These are phyloP conservation scores for Pleurotus platypus DNA, from an alignment of 768 basidiomycete species.

Conservation along the genomic window DNA sequence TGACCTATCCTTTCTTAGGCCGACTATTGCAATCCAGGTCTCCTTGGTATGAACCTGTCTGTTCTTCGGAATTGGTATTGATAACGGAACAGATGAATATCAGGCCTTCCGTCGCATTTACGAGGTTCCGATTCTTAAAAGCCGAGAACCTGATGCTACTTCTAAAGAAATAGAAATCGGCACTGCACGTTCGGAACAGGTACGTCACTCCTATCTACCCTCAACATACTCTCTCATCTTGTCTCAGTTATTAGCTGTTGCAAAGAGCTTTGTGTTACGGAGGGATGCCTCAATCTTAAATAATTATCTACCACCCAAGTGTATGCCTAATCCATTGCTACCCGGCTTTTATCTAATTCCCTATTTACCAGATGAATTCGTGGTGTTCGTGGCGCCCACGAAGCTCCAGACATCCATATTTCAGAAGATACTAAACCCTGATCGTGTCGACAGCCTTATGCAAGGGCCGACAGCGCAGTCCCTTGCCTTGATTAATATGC, in stretches of 20 bases:
- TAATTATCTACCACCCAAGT: conserved; percentile 87
- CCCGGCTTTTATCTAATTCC: background rate
- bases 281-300: conserved; percentile 80
- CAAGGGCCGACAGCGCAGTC: conserved; percentile 73
- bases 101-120: conserved; percentile 75
- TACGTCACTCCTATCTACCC: conserved; percentile 22
- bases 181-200: conserved; percentile 73
- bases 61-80: background rate
- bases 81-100: conserved; percentile 58
- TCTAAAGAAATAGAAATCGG: conserved; percentile 74
- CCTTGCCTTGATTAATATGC: conserved; percentile 71
- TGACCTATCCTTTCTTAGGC: conserved; percentile 42
- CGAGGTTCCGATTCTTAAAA: conserved; percentile 83
- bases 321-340: conserved; percentile 38
- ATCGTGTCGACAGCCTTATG: conserved; percentile 64
- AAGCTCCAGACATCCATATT: conserved; percentile 80
- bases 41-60: conserved; percentile 57
- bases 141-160: conserved; percentile 74
- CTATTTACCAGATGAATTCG: conserved; percentile 77
- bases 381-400: conserved; percentile 94
- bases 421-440: conserved; percentile 66
- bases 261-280: conserved; percentile 86
- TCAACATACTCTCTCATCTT: background rate
- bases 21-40: conserved; percentile 91
- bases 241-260: conserved; percentile 61